Conservation (phyloP, 2,329 filamentous ascomycete species). For the Aspergillus aculeatinus region DNA sequence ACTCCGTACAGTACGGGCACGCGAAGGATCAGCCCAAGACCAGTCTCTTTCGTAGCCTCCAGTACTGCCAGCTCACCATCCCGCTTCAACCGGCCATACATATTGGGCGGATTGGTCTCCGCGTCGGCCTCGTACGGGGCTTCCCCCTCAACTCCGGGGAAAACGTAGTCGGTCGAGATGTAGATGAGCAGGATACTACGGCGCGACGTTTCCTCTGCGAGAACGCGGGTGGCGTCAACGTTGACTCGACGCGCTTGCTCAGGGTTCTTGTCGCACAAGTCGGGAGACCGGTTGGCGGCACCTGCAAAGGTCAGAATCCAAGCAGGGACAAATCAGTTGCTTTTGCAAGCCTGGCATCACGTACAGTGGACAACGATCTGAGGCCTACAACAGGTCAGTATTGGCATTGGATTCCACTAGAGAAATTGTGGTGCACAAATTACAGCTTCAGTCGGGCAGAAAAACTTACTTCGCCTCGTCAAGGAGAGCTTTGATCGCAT, state of each 20-base stretch:
- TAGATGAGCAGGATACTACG: conserved; percentile 58
- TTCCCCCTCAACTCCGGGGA: conserved; percentile 74
- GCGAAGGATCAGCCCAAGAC: conserved; percentile 67
- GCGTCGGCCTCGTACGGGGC: conserved; percentile 74
- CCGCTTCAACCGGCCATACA: conserved; percentile 73
- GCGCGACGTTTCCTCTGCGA: conserved; percentile 65
- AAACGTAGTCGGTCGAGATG: conserved; percentile 73
- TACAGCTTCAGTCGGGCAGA: background rate
- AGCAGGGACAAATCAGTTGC: background rate
- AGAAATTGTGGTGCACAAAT: background rate
- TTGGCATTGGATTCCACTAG: conserved; percentile 5
- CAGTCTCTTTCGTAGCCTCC: conserved; percentile 55
- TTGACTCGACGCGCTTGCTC: conserved; percentile 72
- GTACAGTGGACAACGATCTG: conserved; percentile 78
- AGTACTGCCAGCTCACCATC: conserved; percentile 71
- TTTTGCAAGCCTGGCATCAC: conserved; percentile 25
- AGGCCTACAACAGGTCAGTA: conserved; percentile 52
- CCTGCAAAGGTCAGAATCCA: conserved; percentile 49
- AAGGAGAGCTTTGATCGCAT: conserved; percentile 48
- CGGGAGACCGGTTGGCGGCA: conserved; percentile 83
- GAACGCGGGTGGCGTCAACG: conserved; percentile 64
- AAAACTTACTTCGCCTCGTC: conserved; percentile 53
- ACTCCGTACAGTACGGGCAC: conserved; percentile 83
- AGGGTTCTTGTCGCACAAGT: conserved; percentile 79
- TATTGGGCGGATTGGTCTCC: conserved; percentile 68